phyloP scores from a whole-genome alignment of 225 moss, liverwort and hornwort species.

The Pseudoscleropodium purum region DNA sequence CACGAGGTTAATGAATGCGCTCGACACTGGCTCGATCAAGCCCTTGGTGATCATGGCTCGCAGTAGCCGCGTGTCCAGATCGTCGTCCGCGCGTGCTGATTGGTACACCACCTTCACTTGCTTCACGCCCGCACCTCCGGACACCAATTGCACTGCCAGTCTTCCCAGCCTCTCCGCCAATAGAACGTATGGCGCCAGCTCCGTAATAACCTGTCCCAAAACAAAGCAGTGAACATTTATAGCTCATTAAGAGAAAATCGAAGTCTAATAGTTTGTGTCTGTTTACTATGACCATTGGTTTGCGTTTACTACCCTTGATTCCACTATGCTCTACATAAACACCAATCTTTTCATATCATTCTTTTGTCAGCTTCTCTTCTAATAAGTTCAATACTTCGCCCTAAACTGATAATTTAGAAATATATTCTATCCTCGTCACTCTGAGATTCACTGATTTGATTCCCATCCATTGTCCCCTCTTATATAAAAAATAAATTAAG shows the following conservation, averaged over 20 bases:
- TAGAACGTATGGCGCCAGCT: slow-evolving; percentile 78
- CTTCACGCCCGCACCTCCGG: slow-evolving; percentile 85
- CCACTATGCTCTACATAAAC: neutral
- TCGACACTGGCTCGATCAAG: slow-evolving; percentile 93
- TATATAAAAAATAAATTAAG: neutral
- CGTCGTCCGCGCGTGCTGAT: slow-evolving; percentile 78
- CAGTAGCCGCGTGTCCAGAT: slow-evolving; percentile 81
- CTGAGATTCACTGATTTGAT: neutral
- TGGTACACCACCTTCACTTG: slow-evolving; percentile 75
- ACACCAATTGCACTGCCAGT: slow-evolving; percentile 85
- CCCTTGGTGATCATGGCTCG: slow-evolving; percentile 96
- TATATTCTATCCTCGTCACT: neutral
- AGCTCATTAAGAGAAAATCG: neutral
- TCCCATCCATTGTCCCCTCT: neutral
- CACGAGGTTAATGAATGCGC: slow-evolving; percentile 87
- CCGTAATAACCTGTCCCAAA: slow-evolving; percentile 50
- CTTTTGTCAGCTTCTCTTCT: neutral
- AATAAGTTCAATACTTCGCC: neutral
- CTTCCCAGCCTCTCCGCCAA: slow-evolving; percentile 87
- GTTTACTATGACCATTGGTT: neutral
- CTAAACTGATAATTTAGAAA: neutral
- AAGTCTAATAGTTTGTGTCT: neutral
- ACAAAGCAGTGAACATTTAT: neutral
- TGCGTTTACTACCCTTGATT: neutral
- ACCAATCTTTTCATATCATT: neutral